These are phyloP conservation scores for Fraxinus pennsylvanica DNA, from an alignment of 257 asterid species.

Conservation along the genomic window DNA sequence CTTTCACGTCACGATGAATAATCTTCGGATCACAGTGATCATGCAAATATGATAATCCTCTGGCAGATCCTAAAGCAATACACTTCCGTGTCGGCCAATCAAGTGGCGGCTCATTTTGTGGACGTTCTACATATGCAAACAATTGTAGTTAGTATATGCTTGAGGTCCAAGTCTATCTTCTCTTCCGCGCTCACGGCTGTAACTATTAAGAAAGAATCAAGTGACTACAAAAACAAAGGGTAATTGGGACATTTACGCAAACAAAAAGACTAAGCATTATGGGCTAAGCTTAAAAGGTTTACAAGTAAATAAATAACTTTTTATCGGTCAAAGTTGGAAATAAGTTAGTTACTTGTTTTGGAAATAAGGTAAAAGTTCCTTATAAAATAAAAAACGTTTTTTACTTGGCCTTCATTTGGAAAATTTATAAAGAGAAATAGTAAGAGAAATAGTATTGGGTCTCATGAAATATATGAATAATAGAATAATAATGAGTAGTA, in stretches of 20 bases:
- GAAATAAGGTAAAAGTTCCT: neutral
- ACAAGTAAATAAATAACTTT: no score
- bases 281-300: no score
- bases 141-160: neutral
- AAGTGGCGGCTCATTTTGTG: slow-evolving; percentile 50
- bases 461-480: no score
- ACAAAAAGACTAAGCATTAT: neutral
- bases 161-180: neutral
- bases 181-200: neutral
- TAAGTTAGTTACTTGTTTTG: neutral
- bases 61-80: slow-evolving; percentile 56
- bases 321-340: neutral
- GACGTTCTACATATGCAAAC: slow-evolving; percentile 43
- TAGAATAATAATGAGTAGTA: no score
- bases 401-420: neutral
- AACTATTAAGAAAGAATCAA: no score
- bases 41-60: slow-evolving; percentile 55
- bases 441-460: no score
- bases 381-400: no score
- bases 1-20: slow-evolving; percentile 60
- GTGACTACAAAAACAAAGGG: neutral
- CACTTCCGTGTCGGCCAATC: slow-evolving; percentile 57
- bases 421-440: no score
- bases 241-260: neutral
- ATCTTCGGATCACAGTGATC: slow-evolving; percentile 65